Evolutionary conservation across 2,329 filamentous ascomycete genomes (phyloP).

Genomic region (Sarocladiaceae sp.): DNA sequence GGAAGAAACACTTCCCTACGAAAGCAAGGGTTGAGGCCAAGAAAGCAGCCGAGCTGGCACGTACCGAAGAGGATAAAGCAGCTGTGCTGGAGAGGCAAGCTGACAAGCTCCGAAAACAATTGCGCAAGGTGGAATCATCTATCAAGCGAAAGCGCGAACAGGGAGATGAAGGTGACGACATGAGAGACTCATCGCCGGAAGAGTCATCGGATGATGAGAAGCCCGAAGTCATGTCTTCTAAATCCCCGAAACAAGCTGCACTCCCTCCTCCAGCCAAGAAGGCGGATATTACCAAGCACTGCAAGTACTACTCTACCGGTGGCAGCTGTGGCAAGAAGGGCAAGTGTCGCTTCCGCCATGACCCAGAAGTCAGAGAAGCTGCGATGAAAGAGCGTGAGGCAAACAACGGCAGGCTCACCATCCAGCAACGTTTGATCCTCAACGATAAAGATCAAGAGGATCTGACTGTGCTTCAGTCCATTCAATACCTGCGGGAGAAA

Average conservation of each 20-base stretch:
- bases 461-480: constrained; percentile 57
- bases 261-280: constrained; percentile 44
- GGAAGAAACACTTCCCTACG: constrained; percentile 75
- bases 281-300: constrained; percentile 58
- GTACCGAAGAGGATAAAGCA: constrained; percentile 53
- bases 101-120: constrained; percentile 55
- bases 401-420: constrained; percentile 59
- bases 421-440: constrained; percentile 57
- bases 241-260: constrained; percentile 20
- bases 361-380: constrained; percentile 55
- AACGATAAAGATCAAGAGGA: constrained; percentile 66
- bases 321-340: constrained; percentile 65
- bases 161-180: constrained; percentile 61
- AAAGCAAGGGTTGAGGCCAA: constrained; percentile 61
- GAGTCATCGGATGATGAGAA: constrained; percentile 50
- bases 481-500: constrained; percentile 57
- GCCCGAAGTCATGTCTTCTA: constrained; percentile 48
- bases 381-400: constrained; percentile 57
- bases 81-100: constrained; percentile 53
- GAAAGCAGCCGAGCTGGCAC: constrained; percentile 41
- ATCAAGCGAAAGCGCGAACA: constrained; percentile 63
- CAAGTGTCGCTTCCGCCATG: constrained; percentile 69
- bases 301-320: constrained; percentile 65
- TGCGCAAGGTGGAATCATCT: constrained; percentile 65
- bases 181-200: constrained; percentile 42